Percentiles rank a stretch among this genome's conserved stretches.
Conservation (phyloP, 2,329 filamentous ascomycete species). For the Penicillium sp. region DNA sequence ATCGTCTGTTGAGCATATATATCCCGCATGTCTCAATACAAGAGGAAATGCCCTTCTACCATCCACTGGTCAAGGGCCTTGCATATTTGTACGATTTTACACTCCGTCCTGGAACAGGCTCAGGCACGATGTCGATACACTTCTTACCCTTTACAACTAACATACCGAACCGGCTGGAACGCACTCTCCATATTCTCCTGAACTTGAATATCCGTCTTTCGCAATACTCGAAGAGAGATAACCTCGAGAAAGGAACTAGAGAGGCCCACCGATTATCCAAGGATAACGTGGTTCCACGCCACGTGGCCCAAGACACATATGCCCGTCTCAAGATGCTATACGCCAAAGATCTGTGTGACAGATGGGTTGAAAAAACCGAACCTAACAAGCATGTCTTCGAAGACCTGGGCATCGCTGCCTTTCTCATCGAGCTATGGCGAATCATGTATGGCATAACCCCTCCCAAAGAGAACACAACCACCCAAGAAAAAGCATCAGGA, state of each 20-base stretch:
- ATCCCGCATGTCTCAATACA: constrained; percentile 63
- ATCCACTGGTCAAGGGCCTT: constrained; percentile 69
- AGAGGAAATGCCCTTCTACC: constrained; percentile 76
- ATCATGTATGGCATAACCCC: constrained; percentile 63
- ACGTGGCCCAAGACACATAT: constrained; percentile 76
- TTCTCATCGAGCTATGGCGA: constrained; percentile 84
- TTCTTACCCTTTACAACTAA: constrained; percentile 47
- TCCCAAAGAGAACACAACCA: constrained; percentile 12
- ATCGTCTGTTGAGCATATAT: constrained; percentile 61
- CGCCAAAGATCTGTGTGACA: constrained; percentile 63
- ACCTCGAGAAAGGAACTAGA: neutral
- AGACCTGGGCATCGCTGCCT: constrained; percentile 84
- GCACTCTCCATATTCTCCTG: constrained; percentile 37
- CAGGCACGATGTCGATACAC: constrained; percentile 48
- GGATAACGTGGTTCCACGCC: constrained; percentile 72
- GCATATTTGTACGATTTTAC: constrained; percentile 65
- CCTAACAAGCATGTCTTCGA: constrained; percentile 93
- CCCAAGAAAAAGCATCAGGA: constrained; percentile 8
- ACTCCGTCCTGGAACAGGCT: constrained; percentile 15
- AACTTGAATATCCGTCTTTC: constrained; percentile 38
- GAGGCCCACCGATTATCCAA: neutral
- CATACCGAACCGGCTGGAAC: constrained; percentile 37
- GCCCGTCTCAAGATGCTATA: constrained; percentile 73
- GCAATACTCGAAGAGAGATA: neutral
- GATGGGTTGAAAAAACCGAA: constrained; percentile 83